Conservation (phyloP, 1,284 basidiomycete species). For the Moesziomyces sp. region DNA sequence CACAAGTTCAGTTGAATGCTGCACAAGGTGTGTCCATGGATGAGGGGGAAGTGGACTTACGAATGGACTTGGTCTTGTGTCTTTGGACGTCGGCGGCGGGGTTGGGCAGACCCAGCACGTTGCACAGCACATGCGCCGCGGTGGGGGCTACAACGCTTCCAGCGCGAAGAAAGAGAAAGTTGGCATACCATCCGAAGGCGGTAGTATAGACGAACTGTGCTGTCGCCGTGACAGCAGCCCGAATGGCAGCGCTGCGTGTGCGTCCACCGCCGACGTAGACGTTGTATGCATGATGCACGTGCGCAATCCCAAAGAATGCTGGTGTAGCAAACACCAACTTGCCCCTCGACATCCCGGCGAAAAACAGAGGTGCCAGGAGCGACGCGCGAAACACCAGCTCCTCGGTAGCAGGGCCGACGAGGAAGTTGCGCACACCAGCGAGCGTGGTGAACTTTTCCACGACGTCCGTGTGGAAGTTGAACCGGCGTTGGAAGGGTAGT, state of each 20-base stretch:
- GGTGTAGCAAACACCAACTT: slow-evolving; percentile 83
- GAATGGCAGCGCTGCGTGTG: slow-evolving; percentile 73
- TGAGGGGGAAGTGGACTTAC: slow-evolving; percentile 54
- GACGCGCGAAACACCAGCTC: slow-evolving; percentile 91
- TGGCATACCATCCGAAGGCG: slow-evolving; percentile 88
- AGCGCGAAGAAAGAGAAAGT: slow-evolving; percentile 85
- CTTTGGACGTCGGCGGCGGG: slow-evolving; percentile 69
- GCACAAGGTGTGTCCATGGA: too few relatives aligned
- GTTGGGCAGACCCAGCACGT: slow-evolving; percentile 87
- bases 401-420: slow-evolving; percentile 86
- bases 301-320: slow-evolving; percentile 88
- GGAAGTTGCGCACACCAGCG: slow-evolving; percentile 79
- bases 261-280: slow-evolving; percentile 73
- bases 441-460: slow-evolving; percentile 71
- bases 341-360: slow-evolving; percentile 73
- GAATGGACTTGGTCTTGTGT: slow-evolving; percentile 68
- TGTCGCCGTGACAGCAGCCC: slow-evolving; percentile 71
- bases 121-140: slow-evolving; percentile 84
- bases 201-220: slow-evolving; percentile 90
- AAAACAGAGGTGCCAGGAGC: slow-evolving; percentile 78
- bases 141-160: slow-evolving; percentile 69
- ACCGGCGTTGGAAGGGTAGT: slow-evolving; percentile 74
- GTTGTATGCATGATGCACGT: slow-evolving; percentile 91
- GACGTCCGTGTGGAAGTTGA: slow-evolving; percentile 67
- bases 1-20: too few relatives aligned